Base-by-base conservation (phyloP, 2,329 filamentous ascomycete genomes). In the Rutstroemia sp. region DNA sequence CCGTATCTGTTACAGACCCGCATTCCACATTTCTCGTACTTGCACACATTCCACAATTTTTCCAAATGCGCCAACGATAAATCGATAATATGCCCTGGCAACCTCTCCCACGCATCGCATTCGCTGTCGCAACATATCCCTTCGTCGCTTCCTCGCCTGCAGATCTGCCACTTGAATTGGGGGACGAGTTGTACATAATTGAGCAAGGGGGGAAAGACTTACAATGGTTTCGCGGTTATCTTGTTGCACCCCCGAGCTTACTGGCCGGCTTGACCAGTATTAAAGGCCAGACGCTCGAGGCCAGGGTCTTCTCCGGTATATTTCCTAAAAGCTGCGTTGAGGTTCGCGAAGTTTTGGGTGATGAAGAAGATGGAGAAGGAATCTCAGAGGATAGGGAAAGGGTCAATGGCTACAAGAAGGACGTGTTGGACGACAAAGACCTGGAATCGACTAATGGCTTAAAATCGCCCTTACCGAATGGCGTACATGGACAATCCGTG, bases 121-220 rank as follows among this genome's bases (percentile, higher is more conserved):
- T 97, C 78, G 95, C 92, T 66, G 89, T 99, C 73, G 94, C 92
- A 78, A 92, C 87, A 64, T 95, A 92, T 72, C 94, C 94, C 39
- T 99, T 99, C 75, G 81, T 88, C 66, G 89, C 94, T 59, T 86
- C 88, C 58, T 86, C 86, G 63, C 84, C 91, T 54, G 89, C 91
- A 71, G 94, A 99, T 73, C 84, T 99, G 19, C 94, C 95, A 9
- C 86, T 99, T 70, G 92, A 99, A 73, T 89, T 99, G 62, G 94
- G 94, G 71, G 94, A 99, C 80, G 94, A 99, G 74, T 79, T 99
- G 62, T 99, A 99, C 75, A 95, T 99, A 64, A 96, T 99, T 69
- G 92, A 97, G 74, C 90, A 97, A 74, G 95, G 92, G 41, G 87
- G 90, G 21, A 73, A 70, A 39, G 84, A 95, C 73, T 89, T 88